Conservation (phyloP, 2,329 filamentous ascomycete genomes). For the Cytospora piceicola region DNA sequence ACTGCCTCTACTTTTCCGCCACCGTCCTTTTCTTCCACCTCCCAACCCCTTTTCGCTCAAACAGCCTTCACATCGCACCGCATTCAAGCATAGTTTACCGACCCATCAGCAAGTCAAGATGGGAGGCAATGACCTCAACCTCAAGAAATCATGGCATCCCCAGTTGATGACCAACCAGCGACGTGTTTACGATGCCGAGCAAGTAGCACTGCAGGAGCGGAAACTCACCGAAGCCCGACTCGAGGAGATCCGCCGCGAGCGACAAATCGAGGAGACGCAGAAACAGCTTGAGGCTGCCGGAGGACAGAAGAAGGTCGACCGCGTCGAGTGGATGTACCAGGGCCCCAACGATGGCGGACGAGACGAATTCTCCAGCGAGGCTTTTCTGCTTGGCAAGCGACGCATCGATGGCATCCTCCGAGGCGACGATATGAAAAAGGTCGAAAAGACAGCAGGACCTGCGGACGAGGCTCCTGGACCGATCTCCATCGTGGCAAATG, state of each 20-base stretch:
- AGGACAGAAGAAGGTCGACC: conserved; percentile 75
- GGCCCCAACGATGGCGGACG: conserved; percentile 79
- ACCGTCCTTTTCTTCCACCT: conserved; percentile 11
- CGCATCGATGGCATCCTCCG: conserved; percentile 83
- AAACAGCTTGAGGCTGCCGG: conserved; percentile 87
- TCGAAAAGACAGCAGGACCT: conserved; percentile 73
- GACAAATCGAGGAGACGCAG: conserved; percentile 88
- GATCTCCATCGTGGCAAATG: conserved; percentile 70
- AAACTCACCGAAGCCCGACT: conserved; percentile 90
- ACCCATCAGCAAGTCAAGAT: conserved; percentile 57
- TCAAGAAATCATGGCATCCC: conserved; percentile 96
- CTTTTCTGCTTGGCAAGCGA: conserved; percentile 89
- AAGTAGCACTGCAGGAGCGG: conserved; percentile 90
- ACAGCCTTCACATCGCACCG: neutral
- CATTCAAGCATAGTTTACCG: neutral
- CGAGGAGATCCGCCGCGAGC: conserved; percentile 92
- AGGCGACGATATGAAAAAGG: conserved; percentile 76
- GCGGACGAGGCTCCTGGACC: conserved; percentile 59
- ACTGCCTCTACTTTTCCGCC: conserved; percentile 23
- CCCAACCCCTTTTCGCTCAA: neutral
- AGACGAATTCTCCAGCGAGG: conserved; percentile 87
- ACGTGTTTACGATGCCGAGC: conserved; percentile 88
- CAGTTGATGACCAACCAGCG: conserved; percentile 87
- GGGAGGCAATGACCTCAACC: conserved; percentile 88
- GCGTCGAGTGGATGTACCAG: conserved; percentile 98